Percentiles rank a stretch among this genome's conserved stretches.
These are phyloP conservation scores for Metschnikowia aberdeeniae DNA, from an alignment of 805 yeast genomes.

Conservation along the genomic window DNA sequence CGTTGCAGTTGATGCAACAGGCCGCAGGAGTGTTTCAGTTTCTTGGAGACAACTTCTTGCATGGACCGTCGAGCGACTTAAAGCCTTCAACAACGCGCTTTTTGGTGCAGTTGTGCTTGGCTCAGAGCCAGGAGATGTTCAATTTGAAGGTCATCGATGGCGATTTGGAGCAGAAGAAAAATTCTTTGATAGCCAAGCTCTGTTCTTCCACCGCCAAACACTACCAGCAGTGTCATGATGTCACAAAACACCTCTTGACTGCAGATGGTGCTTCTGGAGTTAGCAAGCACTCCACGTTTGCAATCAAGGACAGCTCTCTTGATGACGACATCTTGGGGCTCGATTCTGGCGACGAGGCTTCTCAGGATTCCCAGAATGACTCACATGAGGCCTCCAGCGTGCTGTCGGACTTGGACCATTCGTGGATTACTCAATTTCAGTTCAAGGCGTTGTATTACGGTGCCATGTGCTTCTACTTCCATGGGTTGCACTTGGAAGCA, in stretches of 20 bases:
- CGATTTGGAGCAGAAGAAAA: constrained; percentile 49
- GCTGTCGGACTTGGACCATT: constrained; percentile 28
- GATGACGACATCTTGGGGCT: constrained; percentile 20
- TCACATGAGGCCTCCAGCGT: constrained; percentile 16
- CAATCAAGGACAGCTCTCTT: constrained; percentile 23
- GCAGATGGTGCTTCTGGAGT: constrained; percentile 14
- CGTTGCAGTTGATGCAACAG: constrained; percentile 60
- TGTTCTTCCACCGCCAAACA: constrained; percentile 57
- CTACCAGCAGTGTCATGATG: constrained; percentile 50
- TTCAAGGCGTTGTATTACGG: constrained; percentile 54
- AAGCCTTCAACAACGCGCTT: constrained; percentile 64
- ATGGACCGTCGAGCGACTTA: constrained; percentile 82
- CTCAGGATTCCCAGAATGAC: constrained; percentile 8
- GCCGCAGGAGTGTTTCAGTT: constrained; percentile 76
- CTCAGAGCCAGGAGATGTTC: constrained; percentile 88
- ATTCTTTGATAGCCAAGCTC: constrained; percentile 70
- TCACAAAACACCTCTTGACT: constrained; percentile 27
- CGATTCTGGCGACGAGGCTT: constrained; percentile 9
- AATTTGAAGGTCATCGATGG: constrained; percentile 54
- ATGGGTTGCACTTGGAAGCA: constrained; percentile 52
- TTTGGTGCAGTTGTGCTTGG: constrained; percentile 62
- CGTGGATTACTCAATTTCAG: constrained; percentile 50
- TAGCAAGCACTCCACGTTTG: constrained; percentile 15
- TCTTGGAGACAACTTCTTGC: constrained; percentile 74
- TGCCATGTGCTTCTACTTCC: constrained; percentile 57